A percentile compares a stretch with the other conserved stretches of the same genome.
Conservation (phyloP, 2,329 filamentous ascomycete species). For the Epichloe sibirici region DNA sequence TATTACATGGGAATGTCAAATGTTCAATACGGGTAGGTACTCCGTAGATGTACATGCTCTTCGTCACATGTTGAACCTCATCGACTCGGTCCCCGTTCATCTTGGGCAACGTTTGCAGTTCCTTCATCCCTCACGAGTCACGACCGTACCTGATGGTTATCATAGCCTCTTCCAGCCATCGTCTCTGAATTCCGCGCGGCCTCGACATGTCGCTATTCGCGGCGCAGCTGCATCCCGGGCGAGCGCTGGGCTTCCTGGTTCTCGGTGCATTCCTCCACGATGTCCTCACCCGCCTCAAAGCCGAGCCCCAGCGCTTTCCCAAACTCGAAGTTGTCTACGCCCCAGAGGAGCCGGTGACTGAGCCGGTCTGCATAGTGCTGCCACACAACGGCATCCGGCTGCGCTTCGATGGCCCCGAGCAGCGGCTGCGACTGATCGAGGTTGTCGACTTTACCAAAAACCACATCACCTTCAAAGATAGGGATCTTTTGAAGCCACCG, state of each 20-base stretch:
- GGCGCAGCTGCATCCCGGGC: conserved; percentile 54
- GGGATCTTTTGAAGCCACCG: conserved; percentile 60
- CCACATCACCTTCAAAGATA: conserved; percentile 66
- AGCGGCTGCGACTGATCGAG: conserved; percentile 82
- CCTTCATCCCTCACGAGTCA: neutral
- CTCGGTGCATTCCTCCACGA: conserved; percentile 89
- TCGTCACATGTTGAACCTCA: neutral
- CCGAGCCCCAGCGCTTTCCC: conserved; percentile 71
- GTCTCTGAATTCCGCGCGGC: neutral
- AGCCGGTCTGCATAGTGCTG: conserved; percentile 64
- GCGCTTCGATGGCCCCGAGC: conserved; percentile 87
- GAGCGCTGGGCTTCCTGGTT: conserved; percentile 55
- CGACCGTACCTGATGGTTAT: neutral
- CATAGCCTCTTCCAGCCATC: neutral
- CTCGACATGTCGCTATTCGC: conserved; percentile 36
- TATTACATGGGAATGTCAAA: neutral
- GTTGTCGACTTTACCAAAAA: conserved; percentile 81
- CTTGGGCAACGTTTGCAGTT: neutral
- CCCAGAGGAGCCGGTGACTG: conserved; percentile 56
- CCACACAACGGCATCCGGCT: conserved; percentile 79
- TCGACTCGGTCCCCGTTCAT: neutral
- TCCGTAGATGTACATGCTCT: too few relatives aligned
- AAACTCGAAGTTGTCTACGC: conserved; percentile 76
- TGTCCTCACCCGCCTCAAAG: conserved; percentile 74
- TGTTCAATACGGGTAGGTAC: too few relatives aligned